Evolutionary conservation across 23 red algal species (phyloP), one percentile per base, ranked within the genome.

Genomic region (Gracilaria caudata): DNA sequence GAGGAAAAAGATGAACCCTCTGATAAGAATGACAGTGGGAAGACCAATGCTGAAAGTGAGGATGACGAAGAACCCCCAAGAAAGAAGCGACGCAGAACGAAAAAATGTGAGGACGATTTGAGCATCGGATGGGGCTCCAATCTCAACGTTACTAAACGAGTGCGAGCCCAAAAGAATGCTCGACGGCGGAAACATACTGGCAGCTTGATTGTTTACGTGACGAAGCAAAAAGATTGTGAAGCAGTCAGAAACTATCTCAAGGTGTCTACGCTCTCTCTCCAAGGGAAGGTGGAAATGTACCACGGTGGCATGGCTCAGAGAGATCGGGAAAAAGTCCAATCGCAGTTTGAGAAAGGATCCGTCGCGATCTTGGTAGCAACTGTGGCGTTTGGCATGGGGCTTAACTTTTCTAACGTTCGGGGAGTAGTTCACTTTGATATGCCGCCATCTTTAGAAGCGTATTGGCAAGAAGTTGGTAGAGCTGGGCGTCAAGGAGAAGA

Each of bases 331-430:
- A 56, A 34, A 24, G 80, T 90, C 7, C 86, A 97, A 44, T 12
- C 64, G n/a, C 64, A 65, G 24, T 97, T 97, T 58, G 64, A 57
- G 35, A 76, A 93, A 75, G 70, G 79, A 36, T 47, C 28, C 21
- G 54, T 74, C 35, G 58, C 81, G 14, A 80, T 97, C 12, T 35
- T 97, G 7, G 89, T 92, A 9, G 94, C 94, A 47, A 97, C 94
- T 21, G 86, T 92, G 23, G 88, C 94, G 21, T 97, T 92, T 84
- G 94, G 88, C 16, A 80, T 97, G 94, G 88, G 94, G 29, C 39
- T 92, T 2, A 70, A 92, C 74, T 86, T 66, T 54, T 59, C 56
- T 14, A 75, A 83, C 59, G 86, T 92, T 4, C 47, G 83, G 0
- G 77, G 86, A 3, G 84, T 92, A 0, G 78, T 93, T 51, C 94